Evolutionary conservation across 1,284 basidiomycete genomes (phyloP).

Genomic region (Testicularia cyperi): DNA sequence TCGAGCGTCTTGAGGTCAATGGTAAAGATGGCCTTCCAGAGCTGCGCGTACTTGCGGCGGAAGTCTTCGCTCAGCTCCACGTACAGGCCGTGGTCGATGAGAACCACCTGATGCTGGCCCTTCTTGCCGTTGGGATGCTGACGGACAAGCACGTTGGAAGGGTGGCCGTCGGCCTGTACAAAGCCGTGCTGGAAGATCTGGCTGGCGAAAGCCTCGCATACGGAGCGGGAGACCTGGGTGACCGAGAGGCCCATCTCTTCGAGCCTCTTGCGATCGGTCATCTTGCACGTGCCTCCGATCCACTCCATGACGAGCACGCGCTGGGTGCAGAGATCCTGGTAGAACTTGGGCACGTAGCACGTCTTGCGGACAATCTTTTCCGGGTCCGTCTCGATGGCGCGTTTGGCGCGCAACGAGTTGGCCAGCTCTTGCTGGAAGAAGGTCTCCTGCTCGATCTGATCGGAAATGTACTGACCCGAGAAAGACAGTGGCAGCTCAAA

Average conservation of each 20-base stretch:
- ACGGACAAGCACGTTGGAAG: conserved; percentile 45
- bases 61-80: conserved; percentile 47
- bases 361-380: conserved; percentile 37
- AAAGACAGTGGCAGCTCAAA: conserved; percentile 50
- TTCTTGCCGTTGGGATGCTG: conserved; percentile 45
- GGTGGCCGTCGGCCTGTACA: conserved; percentile 53
- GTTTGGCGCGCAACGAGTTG: conserved; percentile 39
- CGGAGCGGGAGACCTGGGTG: conserved; percentile 37
- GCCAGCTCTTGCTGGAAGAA: conserved; percentile 41
- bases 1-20: conserved; percentile 44
- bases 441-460: conserved; percentile 52
- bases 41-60: conserved; percentile 45
- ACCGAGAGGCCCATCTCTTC: conserved; percentile 43
- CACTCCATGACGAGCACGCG: conserved; percentile 51
- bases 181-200: conserved; percentile 56
- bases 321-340: conserved; percentile 36
- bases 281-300: conserved; percentile 39
- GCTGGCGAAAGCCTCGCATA: conserved; percentile 50
- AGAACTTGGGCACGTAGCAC: conserved; percentile 46
- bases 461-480: conserved; percentile 47
- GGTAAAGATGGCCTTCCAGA: conserved; percentile 52
- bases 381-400: conserved; percentile 38
- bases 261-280: conserved; percentile 45
- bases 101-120: conserved; percentile 46
- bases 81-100: conserved; percentile 55